phyloP scores from a whole-genome alignment of 1,139 yeast genomes.

The Yamadazyma pseudoaaseri region DNA sequence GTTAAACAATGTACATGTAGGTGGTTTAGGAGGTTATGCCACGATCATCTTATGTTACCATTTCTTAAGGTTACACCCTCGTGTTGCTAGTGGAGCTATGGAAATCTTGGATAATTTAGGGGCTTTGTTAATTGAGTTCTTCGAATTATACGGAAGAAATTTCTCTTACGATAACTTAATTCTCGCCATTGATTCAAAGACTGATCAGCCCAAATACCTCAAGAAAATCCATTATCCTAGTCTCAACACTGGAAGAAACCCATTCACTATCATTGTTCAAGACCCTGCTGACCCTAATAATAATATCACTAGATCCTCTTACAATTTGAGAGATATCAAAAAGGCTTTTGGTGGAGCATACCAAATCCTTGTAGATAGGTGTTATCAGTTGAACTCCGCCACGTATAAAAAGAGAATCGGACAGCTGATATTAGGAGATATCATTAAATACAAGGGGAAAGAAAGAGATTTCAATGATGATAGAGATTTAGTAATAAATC shows the following conservation, averaged over 20 bases:
- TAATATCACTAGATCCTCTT: slow-evolving; percentile 85
- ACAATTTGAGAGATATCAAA: slow-evolving; percentile 75
- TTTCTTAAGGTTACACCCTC: slow-evolving; percentile 78
- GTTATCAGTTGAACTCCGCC: slow-evolving; percentile 58
- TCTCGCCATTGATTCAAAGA: slow-evolving; percentile 54
- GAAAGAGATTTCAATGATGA: slow-evolving; percentile 81
- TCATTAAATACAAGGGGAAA: slow-evolving; percentile 73
- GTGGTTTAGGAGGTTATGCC: slow-evolving; percentile 95
- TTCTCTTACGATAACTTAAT: slow-evolving; percentile 85
- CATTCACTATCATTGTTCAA: slow-evolving; percentile 75
- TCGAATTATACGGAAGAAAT: slow-evolving; percentile 91
- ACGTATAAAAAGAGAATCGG: slow-evolving; percentile 70
- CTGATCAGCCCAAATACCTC: slow-evolving; percentile 52
- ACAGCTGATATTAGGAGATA: slow-evolving; percentile 75
- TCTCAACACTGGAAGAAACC: slow-evolving; percentile 52
- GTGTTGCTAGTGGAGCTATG: slow-evolving; percentile 65
- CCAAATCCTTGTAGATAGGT: slow-evolving; percentile 71
- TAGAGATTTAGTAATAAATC: slow-evolving; percentile 59
- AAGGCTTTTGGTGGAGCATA: slow-evolving; percentile 92
- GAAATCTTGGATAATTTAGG: slow-evolving; percentile 79
- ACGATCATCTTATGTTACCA: slow-evolving; percentile 86
- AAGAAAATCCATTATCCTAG: slow-evolving; percentile 55
- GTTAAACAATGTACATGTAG: slow-evolving; percentile 89
- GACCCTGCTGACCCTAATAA: slow-evolving; percentile 86
- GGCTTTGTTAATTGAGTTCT: slow-evolving; percentile 83